Evolutionary conservation across 441 rosid species (phyloP).

Genomic region (Brassica hybrid): DNA sequence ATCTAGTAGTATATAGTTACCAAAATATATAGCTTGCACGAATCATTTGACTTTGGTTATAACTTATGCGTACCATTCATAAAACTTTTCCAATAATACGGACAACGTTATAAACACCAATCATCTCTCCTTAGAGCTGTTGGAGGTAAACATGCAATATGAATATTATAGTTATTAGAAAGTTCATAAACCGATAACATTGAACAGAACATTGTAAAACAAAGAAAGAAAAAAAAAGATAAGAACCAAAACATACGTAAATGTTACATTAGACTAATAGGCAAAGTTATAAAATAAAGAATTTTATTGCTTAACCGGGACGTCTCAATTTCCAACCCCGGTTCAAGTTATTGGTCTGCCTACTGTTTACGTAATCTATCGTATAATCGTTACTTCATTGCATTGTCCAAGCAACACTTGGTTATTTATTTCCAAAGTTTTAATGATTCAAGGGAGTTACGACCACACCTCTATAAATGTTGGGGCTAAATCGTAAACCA

Average conservation of each 20-base stretch:
- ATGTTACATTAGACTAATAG: background rate
- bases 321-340: background rate
- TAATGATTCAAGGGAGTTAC: background rate
- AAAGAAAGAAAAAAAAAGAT: background rate
- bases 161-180: background rate
- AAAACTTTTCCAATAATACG: conserved; percentile 3
- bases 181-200: background rate
- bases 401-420: conserved; percentile 8
- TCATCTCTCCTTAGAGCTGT: conserved; percentile 4
- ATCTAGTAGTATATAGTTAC: background rate
- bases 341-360: background rate
- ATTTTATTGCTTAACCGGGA: conserved; percentile 17
- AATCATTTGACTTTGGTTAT: conserved; percentile 11
- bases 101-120: conserved; percentile 19
- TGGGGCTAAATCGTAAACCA: conserved; percentile 20
- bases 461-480: background rate
- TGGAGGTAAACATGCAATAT: conserved; percentile 33
- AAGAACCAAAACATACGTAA: background rate
- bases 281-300: background rate
- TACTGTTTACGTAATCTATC: background rate
- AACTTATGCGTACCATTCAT: conserved; percentile 3
- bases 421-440: background rate
- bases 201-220: background rate
- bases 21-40: conserved; percentile 6
- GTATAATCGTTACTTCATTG: background rate